Evolutionary conservation across 2,329 filamentous ascomycete genomes (phyloP), one percentile per base, ranked within the genome.

Genomic region (Dothistroma pini): DNA sequence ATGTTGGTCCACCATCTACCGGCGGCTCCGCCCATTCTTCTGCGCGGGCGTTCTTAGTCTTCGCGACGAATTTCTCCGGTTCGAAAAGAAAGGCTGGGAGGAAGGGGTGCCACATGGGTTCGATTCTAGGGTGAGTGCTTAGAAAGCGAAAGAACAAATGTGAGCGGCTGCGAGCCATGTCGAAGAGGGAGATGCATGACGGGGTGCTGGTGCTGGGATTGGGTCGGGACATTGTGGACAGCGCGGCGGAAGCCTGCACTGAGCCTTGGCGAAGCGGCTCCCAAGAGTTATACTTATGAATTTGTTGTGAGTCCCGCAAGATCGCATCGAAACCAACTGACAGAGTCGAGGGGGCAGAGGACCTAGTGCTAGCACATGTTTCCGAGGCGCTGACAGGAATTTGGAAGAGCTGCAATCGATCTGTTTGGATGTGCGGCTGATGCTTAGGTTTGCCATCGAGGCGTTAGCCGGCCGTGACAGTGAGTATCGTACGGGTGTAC

Each of bases 61-160:
- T 47, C n/a, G 16, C 29, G 5, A 19, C 29, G 25, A 31, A 16
- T 54, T 19, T 31, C 21, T 54, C 16, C 12, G 52, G 52, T 2
- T 14, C 52, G 21, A 54, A 35, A 32, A 54, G 32, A 5, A 19
- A 14, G 14, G 52, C 29, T 35, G 19, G 32, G 10, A 54, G 31
- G 25, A 53, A 53, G 50, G 34, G 25, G n/a, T 53, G 50, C 10
- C 16, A 53, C 16, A 53, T n/a, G 11, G 50, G 25, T 54, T 34
- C 11, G 31, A 54, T 31, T 32, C 21, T 54, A 6, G 25, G 29
- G 16, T 54, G 52, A n/a, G 52, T 54, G 25, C 6, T 34, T 6
- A 54, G 52, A 22, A 35, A 54, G 14, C 52, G 52, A 21, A 54
- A 54, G 52, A 54, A 54, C 29, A 54, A 31, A 54, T 54, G 52